Evolutionary conservation across 2,329 filamentous ascomycete genomes (phyloP).

Genomic region (Albophoma yamanashiensis): DNA sequence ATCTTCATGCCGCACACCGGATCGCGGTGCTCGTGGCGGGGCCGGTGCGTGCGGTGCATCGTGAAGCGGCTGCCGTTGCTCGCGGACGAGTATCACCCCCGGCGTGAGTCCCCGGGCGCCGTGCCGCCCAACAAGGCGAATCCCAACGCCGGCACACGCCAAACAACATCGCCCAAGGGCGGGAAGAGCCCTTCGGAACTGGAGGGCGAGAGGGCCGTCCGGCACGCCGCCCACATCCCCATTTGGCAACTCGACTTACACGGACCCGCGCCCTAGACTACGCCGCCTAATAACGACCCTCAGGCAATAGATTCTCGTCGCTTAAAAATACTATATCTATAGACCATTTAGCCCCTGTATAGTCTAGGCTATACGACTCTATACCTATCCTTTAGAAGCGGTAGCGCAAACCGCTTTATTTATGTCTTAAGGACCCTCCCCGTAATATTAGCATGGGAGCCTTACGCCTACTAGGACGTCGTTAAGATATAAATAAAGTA

Average conservation of each 20-base stretch:
- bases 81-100: constrained; percentile 3
- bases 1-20: constrained; percentile 5
- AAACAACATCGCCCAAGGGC: background rate
- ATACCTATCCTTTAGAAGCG: background rate
- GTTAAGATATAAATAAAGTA: background rate
- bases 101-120: background rate
- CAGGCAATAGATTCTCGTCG: background rate
- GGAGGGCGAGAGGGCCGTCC: background rate
- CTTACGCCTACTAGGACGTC: too few species aligned
- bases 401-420: background rate
- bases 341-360: background rate
- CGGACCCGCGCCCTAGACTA: background rate
- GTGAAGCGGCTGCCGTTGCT: constrained; percentile 12
- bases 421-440: background rate
- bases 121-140: too few species aligned
- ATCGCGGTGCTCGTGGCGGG: background rate
- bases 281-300: too few species aligned
- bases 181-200: background rate
- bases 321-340: background rate
- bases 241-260: background rate
- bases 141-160: too few species aligned
- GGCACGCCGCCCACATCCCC: background rate
- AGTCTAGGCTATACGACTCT: background rate
- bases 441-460: too few species aligned
- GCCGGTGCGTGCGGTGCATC: constrained; percentile 14